A percentile compares a stretch with the other conserved stretches of the same genome.
Conservation (phyloP, 345 rosid genomes). For the Lenwebbia sp. region DNA sequence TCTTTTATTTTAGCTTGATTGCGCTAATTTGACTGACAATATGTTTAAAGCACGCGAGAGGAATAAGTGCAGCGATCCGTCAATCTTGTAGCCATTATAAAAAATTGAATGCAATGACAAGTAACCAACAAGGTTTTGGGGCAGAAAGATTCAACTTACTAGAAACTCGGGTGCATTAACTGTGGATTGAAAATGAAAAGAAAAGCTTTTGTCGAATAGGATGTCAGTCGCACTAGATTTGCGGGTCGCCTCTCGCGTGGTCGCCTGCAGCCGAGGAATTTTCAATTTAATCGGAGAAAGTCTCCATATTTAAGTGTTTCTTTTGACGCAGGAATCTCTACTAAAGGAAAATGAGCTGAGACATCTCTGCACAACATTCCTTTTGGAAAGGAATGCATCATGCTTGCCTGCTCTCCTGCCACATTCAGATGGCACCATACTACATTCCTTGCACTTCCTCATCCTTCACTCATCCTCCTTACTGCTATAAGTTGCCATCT, state of each 20-base stretch:
- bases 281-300: slow-evolving; percentile 17
- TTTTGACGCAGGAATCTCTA: slow-evolving; percentile 82
- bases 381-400: slow-evolving; percentile 45
- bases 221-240: neutral
- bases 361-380: slow-evolving; percentile 41
- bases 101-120: neutral
- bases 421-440: slow-evolving; percentile 53
- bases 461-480: slow-evolving; percentile 45
- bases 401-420: slow-evolving; percentile 57
- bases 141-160: neutral
- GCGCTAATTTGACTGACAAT: neutral
- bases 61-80: neutral
- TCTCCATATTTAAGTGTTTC: slow-evolving; percentile 57
- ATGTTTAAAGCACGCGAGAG: neutral
- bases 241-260: neutral
- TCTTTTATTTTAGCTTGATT: neutral
- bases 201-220: neutral
- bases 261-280: neutral
- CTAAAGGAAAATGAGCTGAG: slow-evolving; percentile 62
- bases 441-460: slow-evolving; percentile 40
- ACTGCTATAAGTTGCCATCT: slow-evolving; percentile 30
- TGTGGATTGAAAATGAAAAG: neutral
- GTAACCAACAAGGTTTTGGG: neutral
- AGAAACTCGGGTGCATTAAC: neutral
- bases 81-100: neutral